Base-by-base conservation (phyloP, 257 asterid genomes). In the Primulina huaijiensis region DNA sequence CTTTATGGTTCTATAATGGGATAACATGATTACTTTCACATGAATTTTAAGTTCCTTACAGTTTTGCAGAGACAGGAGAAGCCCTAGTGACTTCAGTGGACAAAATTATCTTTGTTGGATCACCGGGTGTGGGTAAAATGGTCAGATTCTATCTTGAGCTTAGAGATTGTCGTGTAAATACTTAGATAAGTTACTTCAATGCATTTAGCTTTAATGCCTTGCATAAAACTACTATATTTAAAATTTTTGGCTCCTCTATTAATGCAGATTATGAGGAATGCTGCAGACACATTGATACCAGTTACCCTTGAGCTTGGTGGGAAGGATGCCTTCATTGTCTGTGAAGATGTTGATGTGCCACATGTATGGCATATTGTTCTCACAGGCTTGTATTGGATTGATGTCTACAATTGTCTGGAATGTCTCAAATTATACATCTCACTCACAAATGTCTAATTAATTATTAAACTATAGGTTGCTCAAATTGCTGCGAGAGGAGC, bases 221-320 rank as follows among this genome's bases (percentile, higher is more conserved):
- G 59, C 80, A 50, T 68, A 62, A 27, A 68, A n/a, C 68, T 67
- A 66, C 64, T 7, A 30, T 7, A 19, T 37, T 14, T 68, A 53
- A 57, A 11, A 71, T 62, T 43, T 55, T 68, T 68, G 69, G 68
- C 37, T 8, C 52, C 68, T 55, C 66, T 14, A 67, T 67, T 38
- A 30, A 37, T 81, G 81, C 88, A 94, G 99, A 87, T 94, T 78
- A 94, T 94, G 99, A 84, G 90, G 79, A 85, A 65, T 43, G 99
- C 99, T 71, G 84, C 99, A 5, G 89, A 94, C 74, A 86, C 89
- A 73, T 81, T 94, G 80, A 85, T 85, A 72, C 97, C 99, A 7
- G 97, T 94, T 43, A 94, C 99, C 40, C 95, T 94, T 73, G 99
- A 94, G 89, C 96, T 91, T 72, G 99, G 99, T 23, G 99, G 99